Percentiles rank a stretch among this genome's conserved stretches.
These are phyloP conservation scores for Penicillium malachiteum DNA, from an alignment of 495 filamentous ascomycete species.

Conservation along the genomic window DNA sequence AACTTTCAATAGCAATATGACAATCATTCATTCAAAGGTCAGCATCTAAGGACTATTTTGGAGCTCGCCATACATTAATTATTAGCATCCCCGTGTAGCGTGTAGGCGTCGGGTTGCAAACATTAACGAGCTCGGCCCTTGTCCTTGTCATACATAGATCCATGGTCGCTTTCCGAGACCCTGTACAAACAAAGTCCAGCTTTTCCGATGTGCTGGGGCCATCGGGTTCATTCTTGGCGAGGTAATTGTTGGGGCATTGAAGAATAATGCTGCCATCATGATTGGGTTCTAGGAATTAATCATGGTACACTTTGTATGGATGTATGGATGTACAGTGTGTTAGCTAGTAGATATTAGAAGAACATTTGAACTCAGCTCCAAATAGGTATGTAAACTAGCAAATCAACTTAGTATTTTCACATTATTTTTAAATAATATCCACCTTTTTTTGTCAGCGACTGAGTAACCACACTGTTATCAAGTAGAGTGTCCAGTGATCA, in stretches of 20 bases:
- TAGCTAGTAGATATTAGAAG: neutral
- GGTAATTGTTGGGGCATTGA: neutral
- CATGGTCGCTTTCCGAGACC: slow-evolving; percentile 11
- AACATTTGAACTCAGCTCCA: too few relatives aligned
- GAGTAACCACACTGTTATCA: neutral
- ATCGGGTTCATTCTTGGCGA: neutral
- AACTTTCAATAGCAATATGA: neutral
- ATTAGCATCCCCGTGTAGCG: slow-evolving; percentile 7
- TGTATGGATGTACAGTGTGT: neutral
- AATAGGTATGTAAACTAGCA: neutral
- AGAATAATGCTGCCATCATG: neutral
- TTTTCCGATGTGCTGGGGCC: slow-evolving; percentile 16
- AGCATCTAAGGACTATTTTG: neutral
- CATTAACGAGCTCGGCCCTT: slow-evolving; percentile 10
- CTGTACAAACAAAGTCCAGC: slow-evolving; percentile 4
- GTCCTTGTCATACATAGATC: slow-evolving; percentile 18
- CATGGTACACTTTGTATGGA: neutral
- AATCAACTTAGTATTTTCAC: neutral
- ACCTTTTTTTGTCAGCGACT: neutral
- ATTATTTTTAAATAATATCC: neutral
- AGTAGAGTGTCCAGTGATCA: slow-evolving; percentile 1
- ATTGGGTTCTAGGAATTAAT: neutral
- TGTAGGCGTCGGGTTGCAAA: slow-evolving; percentile 13
- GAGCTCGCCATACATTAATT: too few relatives aligned
- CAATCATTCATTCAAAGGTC: neutral